A percentile compares a stretch with the other conserved stretches of the same genome.
These are phyloP conservation scores for Coemansia sp. DNA, from an alignment of 192 early-diverging fungal species.

Conservation along the genomic window DNA sequence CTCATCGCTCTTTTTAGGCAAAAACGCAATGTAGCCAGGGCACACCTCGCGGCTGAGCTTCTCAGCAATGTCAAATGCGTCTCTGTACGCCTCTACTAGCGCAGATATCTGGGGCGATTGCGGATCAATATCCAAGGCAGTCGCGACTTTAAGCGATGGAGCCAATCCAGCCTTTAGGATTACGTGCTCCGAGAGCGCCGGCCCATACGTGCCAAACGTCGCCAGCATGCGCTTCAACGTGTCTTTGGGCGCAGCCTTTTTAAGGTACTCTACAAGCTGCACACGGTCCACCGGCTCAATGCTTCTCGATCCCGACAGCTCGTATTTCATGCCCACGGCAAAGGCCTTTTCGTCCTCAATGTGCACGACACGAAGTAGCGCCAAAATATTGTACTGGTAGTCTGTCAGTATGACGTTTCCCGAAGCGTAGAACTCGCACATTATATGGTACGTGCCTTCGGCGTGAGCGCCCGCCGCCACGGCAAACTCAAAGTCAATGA, in stretches of 20 bases:
- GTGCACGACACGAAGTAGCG: constrained; percentile 85
- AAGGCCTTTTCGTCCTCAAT: constrained; percentile 71
- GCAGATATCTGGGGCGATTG: constrained; percentile 61
- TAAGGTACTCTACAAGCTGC: constrained; percentile 57
- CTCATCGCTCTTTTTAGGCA: constrained; percentile 3
- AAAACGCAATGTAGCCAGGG: constrained; percentile 43
- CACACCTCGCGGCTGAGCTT: constrained; percentile 48
- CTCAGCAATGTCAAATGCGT: constrained; percentile 71
- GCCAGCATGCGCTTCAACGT: constrained; percentile 68
- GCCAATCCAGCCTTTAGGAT: constrained; percentile 66
- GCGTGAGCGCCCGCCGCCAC: constrained; percentile 32
- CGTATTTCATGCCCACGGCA: constrained; percentile 82
- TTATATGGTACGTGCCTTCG: constrained; percentile 66
- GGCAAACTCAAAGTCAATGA: constrained; percentile 92
- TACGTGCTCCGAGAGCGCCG: constrained; percentile 83
- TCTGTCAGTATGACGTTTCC: constrained; percentile 97
- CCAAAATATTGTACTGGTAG: constrained; percentile 78
- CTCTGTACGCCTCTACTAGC: constrained; percentile 65
- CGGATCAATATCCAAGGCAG: constrained; percentile 58
- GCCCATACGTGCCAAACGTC: constrained; percentile 68
- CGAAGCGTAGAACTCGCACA: constrained; percentile 78
- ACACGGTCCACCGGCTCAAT: constrained; percentile 59
- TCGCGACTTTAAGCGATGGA: constrained; percentile 60
- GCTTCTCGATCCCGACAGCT: constrained; percentile 37
- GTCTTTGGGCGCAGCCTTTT: constrained; percentile 62